Evolutionary conservation across 129 eudicot species (phyloP).

Genomic region (Daucus carota): DNA sequence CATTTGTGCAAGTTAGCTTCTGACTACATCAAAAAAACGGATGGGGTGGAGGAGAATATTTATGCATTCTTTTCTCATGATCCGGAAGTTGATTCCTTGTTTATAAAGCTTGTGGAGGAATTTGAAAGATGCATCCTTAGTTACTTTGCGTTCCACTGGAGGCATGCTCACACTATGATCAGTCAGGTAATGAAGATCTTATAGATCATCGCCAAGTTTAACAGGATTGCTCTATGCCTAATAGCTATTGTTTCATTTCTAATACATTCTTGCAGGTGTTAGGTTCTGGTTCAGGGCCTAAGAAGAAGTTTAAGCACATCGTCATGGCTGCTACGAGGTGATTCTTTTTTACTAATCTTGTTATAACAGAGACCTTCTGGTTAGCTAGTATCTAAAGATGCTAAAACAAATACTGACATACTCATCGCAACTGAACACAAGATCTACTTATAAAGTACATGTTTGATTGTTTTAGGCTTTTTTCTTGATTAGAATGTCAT

Average conservation of each 20-base stretch:
- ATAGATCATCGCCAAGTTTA: neutral
- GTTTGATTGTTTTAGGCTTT: no score
- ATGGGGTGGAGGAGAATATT: constrained; percentile 72
- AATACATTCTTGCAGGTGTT: constrained; percentile 40
- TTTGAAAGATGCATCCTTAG: constrained; percentile 90
- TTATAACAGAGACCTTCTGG: neutral
- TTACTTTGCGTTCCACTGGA: constrained; percentile 97
- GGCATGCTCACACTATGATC: constrained; percentile 57
- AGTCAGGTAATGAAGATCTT: constrained; percentile 50
- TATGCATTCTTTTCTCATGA: constrained; percentile 55
- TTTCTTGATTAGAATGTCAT: no score
- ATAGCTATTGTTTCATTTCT: neutral
- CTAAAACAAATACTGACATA: neutral
- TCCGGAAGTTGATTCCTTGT: constrained; percentile 73
- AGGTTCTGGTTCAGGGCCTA: constrained; percentile 69
- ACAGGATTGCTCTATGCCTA: neutral
- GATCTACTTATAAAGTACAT: no score
- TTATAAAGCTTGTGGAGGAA: constrained; percentile 89
- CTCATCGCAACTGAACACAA: no score
- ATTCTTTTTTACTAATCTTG: neutral
- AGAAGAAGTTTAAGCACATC: constrained; percentile 79
- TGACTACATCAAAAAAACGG: constrained; percentile 68
- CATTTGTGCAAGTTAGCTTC: constrained; percentile 56
- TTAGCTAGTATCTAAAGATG: neutral
- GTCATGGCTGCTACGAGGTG: constrained; percentile 94